These are phyloP conservation scores for Mollisia scopiformis DNA, from an alignment of 2,329 filamentous ascomycete species.

Conservation along the genomic window DNA sequence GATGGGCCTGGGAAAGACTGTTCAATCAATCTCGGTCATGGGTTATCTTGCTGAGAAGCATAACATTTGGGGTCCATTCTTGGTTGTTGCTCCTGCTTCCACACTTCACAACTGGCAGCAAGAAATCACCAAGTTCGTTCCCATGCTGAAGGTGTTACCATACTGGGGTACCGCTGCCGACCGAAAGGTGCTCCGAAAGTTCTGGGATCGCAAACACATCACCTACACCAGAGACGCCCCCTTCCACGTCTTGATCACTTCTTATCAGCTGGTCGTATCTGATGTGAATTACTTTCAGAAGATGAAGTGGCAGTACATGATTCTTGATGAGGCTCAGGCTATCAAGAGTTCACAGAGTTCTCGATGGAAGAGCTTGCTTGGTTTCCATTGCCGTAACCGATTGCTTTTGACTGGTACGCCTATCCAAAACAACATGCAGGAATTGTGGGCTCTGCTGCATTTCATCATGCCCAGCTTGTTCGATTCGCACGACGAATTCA, in stretches of 20 bases:
- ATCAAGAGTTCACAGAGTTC: conserved; percentile 98
- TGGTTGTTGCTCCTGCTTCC: conserved; percentile 94
- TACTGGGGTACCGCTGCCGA: conserved; percentile 97
- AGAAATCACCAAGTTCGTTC: conserved; percentile 94
- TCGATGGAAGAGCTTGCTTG: conserved; percentile 92
- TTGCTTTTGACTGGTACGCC: conserved; percentile 93
- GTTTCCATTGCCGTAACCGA: conserved; percentile 94
- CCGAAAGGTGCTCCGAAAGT: conserved; percentile 94
- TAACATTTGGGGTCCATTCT: conserved; percentile 96
- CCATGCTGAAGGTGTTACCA: conserved; percentile 89
- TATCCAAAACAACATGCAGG: conserved; percentile 99
- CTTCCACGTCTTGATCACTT: conserved; percentile 96
- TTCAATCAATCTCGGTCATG: conserved; percentile 99
- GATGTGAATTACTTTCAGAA: conserved; percentile 98
- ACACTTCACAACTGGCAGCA: conserved; percentile 99
- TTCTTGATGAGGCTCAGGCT: conserved; percentile 95
- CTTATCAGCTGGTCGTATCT: conserved; percentile 94
- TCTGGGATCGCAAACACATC: conserved; percentile 97
- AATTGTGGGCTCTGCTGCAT: conserved; percentile 94
- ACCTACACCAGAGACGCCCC: conserved; percentile 92
- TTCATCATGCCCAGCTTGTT: conserved; percentile 99
- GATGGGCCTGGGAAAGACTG: conserved; percentile 99
- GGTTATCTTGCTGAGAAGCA: conserved; percentile 96
- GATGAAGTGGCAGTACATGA: conserved; percentile 99
- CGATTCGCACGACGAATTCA: conserved; percentile 90